Evolutionary conservation across 305 asterid genomes (phyloP).

Genomic region (Fraxinus floribunda): DNA sequence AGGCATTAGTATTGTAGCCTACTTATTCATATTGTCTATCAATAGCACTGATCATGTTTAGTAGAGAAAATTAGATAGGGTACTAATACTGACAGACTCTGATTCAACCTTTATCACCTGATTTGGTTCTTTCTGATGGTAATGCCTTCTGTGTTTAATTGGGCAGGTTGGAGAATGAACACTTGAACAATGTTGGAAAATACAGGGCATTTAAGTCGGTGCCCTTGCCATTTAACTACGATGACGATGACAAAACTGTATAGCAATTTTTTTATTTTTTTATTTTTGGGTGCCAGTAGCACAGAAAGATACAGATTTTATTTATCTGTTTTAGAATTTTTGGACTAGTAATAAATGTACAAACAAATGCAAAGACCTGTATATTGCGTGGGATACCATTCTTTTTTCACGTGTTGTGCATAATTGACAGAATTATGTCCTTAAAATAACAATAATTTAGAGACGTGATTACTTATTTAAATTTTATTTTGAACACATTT

Average conservation of each 20-base stretch:
- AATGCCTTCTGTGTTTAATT: neutral
- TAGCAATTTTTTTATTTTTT: neutral
- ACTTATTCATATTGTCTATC: neutral
- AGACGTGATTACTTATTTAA: neutral
- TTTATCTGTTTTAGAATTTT: neutral
- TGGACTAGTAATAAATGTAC: neutral
- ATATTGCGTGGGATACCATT: neutral
- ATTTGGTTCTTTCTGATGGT: neutral
- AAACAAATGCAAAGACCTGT: neutral
- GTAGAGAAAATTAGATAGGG: neutral
- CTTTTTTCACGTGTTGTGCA: neutral
- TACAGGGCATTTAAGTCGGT: slow-evolving; percentile 42
- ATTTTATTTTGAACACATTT: neutral
- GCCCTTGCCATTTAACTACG: slow-evolving; percentile 47
- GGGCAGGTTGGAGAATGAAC: slow-evolving; percentile 51
- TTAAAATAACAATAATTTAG: neutral
- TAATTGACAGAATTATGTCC: neutral
- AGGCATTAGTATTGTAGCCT: neutral
- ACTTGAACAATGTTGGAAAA: slow-evolving; percentile 44
- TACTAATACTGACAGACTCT: neutral
- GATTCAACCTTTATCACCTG: neutral
- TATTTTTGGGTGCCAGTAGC: neutral
- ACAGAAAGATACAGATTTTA: neutral
- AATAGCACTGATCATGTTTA: neutral
- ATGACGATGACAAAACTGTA: slow-evolving; percentile 27